phyloP scores from a whole-genome alignment of 129 eudicot species.

The Cynara cardunculus region DNA sequence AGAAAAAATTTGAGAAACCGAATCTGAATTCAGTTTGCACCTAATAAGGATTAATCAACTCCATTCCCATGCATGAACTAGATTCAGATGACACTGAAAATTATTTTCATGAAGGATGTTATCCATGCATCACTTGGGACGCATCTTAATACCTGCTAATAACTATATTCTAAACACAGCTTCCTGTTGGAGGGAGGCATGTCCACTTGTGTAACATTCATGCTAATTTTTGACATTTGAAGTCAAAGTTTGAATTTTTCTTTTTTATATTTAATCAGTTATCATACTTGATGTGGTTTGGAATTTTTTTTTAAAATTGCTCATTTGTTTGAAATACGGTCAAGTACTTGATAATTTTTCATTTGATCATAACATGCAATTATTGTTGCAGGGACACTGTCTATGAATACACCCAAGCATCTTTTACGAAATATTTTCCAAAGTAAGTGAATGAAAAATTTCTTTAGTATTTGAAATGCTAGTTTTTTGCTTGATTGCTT shows the following conservation, averaged over 20 bases:
- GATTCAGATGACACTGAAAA: not conserved
- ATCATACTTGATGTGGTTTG: conserved; percentile 8
- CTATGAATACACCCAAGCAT: conserved; percentile 22
- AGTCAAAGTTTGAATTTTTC: not conserved
- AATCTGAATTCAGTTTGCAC: not conserved
- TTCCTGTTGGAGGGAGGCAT: not conserved
- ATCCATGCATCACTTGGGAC: not conserved
- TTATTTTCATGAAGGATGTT: not conserved
- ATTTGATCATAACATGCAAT: conserved; percentile 32
- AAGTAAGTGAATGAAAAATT: conserved; percentile 42
- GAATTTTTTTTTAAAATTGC: not conserved
- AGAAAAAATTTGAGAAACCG: not conserved
- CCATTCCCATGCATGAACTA: not conserved
- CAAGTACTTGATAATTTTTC: not conserved
- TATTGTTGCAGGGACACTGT: conserved; percentile 27
- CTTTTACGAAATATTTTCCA: conserved; percentile 50
- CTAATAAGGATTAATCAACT: not conserved
- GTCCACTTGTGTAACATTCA: not conserved
- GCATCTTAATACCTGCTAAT: not conserved
- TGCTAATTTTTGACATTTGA: not conserved
- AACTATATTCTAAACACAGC: not conserved
- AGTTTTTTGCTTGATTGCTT: not conserved
- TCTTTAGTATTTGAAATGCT: not conserved
- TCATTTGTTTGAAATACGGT: not conserved
- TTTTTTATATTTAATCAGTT: not conserved